These are phyloP conservation scores for Oryza rufipogon DNA, from an alignment of 176 grass and related monocot species.

Conservation along the genomic window DNA sequence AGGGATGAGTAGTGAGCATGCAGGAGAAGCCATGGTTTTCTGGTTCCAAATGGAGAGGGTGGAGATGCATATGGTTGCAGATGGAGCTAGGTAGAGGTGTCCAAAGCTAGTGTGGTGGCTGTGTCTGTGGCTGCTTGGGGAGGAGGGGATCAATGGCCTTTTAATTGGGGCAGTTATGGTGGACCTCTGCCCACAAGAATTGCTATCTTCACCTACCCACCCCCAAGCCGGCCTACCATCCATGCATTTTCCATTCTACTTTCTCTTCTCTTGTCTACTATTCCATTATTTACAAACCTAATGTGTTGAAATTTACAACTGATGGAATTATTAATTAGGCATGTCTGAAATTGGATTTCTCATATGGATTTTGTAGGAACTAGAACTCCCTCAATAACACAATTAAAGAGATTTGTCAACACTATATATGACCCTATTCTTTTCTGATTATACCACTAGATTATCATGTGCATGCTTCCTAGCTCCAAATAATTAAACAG, in stretches of 20 bases:
- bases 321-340: neutral
- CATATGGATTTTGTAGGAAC: neutral
- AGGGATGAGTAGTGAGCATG: neutral
- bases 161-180: conserved; percentile 35
- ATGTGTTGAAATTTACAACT: neutral
- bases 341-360: neutral
- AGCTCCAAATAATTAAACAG: no score
- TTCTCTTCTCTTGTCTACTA: neutral
- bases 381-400: neutral
- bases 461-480: no score
- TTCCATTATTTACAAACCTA: neutral
- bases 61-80: neutral
- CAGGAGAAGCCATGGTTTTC: neutral
- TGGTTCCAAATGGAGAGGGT: neutral
- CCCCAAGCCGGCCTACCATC: neutral
- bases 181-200: conserved; percentile 49
- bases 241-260: conserved; percentile 4
- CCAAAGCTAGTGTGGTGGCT: neutral
- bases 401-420: no score
- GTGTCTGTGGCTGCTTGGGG: neutral
- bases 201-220: conserved; percentile 54
- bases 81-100: conserved; percentile 26
- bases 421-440: no score
- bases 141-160: neutral
- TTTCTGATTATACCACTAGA: no score